Base-by-base conservation (phyloP, 495 filamentous ascomycete genomes). In the Lepidopterella palustris region DNA sequence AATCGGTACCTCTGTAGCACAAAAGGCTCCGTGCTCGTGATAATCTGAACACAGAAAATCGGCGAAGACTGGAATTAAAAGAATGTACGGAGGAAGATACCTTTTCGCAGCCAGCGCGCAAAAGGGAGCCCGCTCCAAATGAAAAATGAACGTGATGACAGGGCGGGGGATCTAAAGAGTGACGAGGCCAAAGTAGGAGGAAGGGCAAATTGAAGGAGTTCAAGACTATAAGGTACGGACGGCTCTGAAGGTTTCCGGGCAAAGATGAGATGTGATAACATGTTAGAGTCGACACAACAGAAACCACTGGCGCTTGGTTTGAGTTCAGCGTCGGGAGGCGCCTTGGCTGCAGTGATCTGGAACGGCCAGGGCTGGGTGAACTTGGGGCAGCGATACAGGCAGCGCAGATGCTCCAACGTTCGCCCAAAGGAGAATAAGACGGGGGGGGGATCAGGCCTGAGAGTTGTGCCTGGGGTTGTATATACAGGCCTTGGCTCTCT, bases 171-270 rank as follows among this genome's bases (percentile, higher is more conserved):
- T 63, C 39, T 62, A 68, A 68, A 45, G 65, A 68, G 58, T 68
- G 65, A 68, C 65, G 58, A 67, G 61, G 65, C 65, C 65, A 68
- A 68, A 68, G 61, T 64, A 62, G 58, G 58, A 64, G 58, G 58
- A 68, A 64, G 18, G 49, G 45, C 49, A 61, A 58, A 51, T 61
- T 57, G 61, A 61, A 55, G 65, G 65, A 47, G 10, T 18, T 15
- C 20, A n/a, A 47, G 57, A 58, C 53, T 64, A 68, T 68, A 68
- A 63, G 64, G 55, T 42, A 31, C 49, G 57, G 35, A 59, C 61
- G 65, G 65, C 20, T 53, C 58, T 52, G 50, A 48, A 32, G 58
- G 27, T 48, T 58, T 64, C 58, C 61, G 62, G 27, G 62, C 55
- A 60, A 53, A 49, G 53, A 60, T 45, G 59, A 57, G 60, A 63